A percentile compares a stretch with the other conserved stretches of the same genome.
phyloP scores from a whole-genome alignment of 106 monocot species.

The Cymbidium sinense region DNA sequence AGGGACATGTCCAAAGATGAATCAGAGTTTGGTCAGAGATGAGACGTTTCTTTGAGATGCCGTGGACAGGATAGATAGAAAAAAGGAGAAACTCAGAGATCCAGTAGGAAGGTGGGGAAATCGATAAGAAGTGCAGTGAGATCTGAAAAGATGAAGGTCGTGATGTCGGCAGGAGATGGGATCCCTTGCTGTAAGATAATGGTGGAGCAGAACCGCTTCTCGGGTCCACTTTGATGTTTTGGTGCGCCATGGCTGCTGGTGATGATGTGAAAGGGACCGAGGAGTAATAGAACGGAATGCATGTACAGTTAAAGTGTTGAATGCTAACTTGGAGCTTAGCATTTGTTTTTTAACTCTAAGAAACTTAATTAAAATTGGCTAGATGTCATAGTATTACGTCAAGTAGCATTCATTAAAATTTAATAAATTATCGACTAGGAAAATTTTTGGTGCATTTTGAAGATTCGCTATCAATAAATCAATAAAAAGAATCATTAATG shows the following conservation, averaged over 20 bases:
- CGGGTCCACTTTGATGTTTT: neutral
- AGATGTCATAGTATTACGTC: no score
- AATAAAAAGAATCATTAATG: no score
- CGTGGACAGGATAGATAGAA: slow-evolving; percentile 38
- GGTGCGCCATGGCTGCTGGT: neutral
- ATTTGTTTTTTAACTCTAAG: no score
- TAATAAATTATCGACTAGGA: no score
- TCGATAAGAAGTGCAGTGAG: slow-evolving; percentile 57
- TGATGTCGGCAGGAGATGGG: slow-evolving; percentile 42
- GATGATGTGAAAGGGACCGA: no score
- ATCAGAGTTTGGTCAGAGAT: slow-evolving; percentile 73
- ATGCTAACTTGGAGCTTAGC: no score
- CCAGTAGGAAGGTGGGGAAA: slow-evolving; percentile 46
- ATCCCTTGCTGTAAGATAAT: slow-evolving; percentile 61
- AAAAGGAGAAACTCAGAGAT: slow-evolving; percentile 51
- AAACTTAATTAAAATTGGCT: no score
- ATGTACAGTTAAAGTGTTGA: no score
- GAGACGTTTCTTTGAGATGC: slow-evolving; percentile 48
- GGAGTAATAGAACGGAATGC: no score
- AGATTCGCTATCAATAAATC: no score
- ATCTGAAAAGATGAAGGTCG: slow-evolving; percentile 3
- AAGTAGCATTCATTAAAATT: no score
- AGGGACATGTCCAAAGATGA: slow-evolving; percentile 55
- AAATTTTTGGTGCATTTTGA: no score
- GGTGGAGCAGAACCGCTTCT: slow-evolving; percentile 50